Evolutionary conservation across 2,329 filamentous ascomycete genomes (phyloP), one percentile per base, ranked within the genome.

Genomic region (Botryotinia convoluta): DNA sequence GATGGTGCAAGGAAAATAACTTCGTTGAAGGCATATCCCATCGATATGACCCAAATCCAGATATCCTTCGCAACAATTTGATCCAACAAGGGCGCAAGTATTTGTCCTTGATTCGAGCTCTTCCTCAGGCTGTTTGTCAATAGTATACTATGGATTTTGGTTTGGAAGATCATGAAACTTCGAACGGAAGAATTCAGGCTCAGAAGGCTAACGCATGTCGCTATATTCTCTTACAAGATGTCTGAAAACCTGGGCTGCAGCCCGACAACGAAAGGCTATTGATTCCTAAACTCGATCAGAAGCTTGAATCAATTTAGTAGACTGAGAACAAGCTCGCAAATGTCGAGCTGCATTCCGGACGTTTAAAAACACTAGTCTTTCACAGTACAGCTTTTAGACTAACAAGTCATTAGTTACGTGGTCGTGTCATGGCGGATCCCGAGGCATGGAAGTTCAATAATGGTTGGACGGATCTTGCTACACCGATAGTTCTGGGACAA

Each of bases 51-150:
- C 26, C 37, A 16, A 20, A 71, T 32, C 32, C 45, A 26, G 59
- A 62, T 32, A 7, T 6, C 8, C 4, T 62, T 20, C 39, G 42
- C 0, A 37, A 71, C 10, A 59, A 48, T n/a, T 48, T 71, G 18
- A 71, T 71, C 8, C 37, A 54, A 45, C 59, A 22, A 62, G 57
- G 57, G 37, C 54, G 44, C n/a, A 71, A 62, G 32, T 71, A 71
- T 48, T 20, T 65, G n/a, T 39, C 44, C 32, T 72, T 72, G 60
- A 63, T 64, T 18, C 57, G 26, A 64, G 22, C 62, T 37, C 44
- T 22, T 20, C 42, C 39, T 42, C 48, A 7, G 2, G 26, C 48
- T n/a, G 2, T 64, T 14, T 72, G 61, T 37, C 61, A 65, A 16
- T 48, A 64, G 4, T 72, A 64, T 22, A 72, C 69, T 26, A 12